Base-by-base conservation (phyloP, 768 basidiomycete species). In the Boletellus ananiceps region DNA sequence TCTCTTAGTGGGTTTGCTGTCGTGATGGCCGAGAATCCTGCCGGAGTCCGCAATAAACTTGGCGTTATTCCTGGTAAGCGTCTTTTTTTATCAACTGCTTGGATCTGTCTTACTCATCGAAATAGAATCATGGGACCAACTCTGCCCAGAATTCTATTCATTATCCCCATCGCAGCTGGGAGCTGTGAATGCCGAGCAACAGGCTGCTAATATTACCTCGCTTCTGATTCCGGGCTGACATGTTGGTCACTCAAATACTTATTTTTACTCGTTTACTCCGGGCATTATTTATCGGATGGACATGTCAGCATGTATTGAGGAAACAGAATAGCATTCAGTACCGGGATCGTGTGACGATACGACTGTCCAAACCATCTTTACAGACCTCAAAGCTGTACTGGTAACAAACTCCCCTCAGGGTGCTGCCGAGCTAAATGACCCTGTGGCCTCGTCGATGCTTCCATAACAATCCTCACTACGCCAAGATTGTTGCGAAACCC, bases 141-240 rank as follows among this genome's bases (percentile, higher is more conserved):
- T 65, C 35, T 67, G 65, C 25, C 65, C 65, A 3, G 44, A 29
- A 40, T 65, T 27, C 31, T 9, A 65, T 23, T 49, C 63, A 12
- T 47, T 59, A 15, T 32, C 40, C 1, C 23, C 51, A 19, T 51
- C 57, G 12, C 63, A 66, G 18, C n/a, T 64, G 9, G 59, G 63
- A 34, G 59, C 44, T 9, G 38, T 47, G n/a, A 43, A 57, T 16
- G 50, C 61, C 11, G 18, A 47, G 39, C 31, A 55, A 33, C 25
- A 61, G 18, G 63, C 63, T 16, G 37, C 45, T 4, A 66, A 59
- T 35, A 54, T 66, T 11, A 51, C 52, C 5, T 15, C 58, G 2
- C 3, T 44, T 15, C 39, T 64, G 14, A 29, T 64, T 21, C 56
- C 64, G 5, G 33, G 25, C 11, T 60, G 29, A 57, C 12, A 15